phyloP scores from a whole-genome alignment of 805 yeast species.

The Candida anglica region DNA sequence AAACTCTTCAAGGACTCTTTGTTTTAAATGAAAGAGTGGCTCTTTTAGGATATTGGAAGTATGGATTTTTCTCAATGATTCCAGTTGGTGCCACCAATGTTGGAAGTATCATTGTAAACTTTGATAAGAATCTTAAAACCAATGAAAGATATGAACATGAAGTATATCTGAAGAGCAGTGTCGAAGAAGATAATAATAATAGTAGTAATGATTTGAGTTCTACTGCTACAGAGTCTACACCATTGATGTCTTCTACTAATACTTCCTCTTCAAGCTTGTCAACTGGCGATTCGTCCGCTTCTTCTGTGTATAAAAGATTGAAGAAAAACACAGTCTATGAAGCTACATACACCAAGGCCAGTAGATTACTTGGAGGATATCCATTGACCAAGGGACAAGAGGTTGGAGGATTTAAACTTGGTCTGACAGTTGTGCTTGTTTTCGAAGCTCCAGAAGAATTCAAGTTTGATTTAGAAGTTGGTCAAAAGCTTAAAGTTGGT shows the following conservation, averaged over 20 bases:
- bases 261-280: constrained; percentile 3
- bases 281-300: constrained; percentile 10
- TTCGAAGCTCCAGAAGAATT: constrained; percentile 92
- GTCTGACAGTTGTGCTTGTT: constrained; percentile 93
- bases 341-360: constrained; percentile 84
- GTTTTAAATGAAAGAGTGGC: constrained; percentile 95
- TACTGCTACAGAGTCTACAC: neutral
- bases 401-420: constrained; percentile 95
- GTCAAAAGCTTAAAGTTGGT: constrained; percentile 84
- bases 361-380: constrained; percentile 72
- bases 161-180: constrained; percentile 21
- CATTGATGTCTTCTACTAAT: neutral
- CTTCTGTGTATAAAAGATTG: constrained; percentile 27
- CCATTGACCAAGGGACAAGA: constrained; percentile 91
- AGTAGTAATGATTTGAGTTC: constrained; percentile 3
- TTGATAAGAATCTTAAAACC: constrained; percentile 86
- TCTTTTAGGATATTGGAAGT: constrained; percentile 89
- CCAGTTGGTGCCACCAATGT: constrained; percentile 99
- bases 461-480: constrained; percentile 61
- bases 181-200: constrained; percentile 10
- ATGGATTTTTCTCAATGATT: constrained; percentile 97
- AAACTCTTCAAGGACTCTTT: constrained; percentile 78
- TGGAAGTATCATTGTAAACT: constrained; percentile 88
- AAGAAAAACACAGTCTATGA: constrained; percentile 85
- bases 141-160: constrained; percentile 64